These are phyloP conservation scores for Colletotrichum spaethianum DNA, from an alignment of 2,329 filamentous ascomycete genomes.

Conservation along the genomic window DNA sequence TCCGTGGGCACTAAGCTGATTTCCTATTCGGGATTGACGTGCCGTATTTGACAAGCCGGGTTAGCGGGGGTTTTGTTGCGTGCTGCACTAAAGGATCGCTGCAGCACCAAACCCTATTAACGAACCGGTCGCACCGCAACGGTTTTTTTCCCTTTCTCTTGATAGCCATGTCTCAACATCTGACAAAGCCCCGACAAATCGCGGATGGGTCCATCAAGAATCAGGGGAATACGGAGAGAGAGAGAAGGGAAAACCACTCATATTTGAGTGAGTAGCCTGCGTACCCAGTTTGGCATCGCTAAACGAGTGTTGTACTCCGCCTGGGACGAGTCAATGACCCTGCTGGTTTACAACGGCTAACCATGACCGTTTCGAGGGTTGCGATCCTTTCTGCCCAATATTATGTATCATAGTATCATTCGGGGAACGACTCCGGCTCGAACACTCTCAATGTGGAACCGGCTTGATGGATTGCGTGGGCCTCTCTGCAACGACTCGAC, in stretches of 20 bases:
- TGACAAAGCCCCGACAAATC: background rate
- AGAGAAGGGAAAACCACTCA: background rate
- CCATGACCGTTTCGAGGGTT: constrained; percentile 1
- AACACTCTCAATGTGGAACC: background rate
- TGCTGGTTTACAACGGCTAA: constrained; percentile 2
- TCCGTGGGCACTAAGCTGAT: background rate
- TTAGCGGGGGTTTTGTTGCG: background rate
- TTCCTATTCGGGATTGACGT: background rate
- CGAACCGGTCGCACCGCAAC: background rate
- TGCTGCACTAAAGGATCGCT: background rate
- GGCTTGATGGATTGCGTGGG: background rate
- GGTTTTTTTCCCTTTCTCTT: background rate
- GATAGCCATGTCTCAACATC: background rate
- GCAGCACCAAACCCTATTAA: background rate
- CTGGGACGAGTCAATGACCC: constrained; percentile 20
- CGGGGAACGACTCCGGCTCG: constrained; percentile 9
- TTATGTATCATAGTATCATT: background rate
- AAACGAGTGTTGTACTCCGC: background rate
- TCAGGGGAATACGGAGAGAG: too few species aligned
- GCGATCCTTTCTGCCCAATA: background rate
- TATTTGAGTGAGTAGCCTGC: too few species aligned
- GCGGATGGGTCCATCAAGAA: background rate
- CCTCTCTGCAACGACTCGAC: background rate
- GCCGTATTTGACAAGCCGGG: background rate
- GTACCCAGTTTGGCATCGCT: background rate